Conservation (phyloP, 106 monocot species). For the Apostasia ramifera region DNA sequence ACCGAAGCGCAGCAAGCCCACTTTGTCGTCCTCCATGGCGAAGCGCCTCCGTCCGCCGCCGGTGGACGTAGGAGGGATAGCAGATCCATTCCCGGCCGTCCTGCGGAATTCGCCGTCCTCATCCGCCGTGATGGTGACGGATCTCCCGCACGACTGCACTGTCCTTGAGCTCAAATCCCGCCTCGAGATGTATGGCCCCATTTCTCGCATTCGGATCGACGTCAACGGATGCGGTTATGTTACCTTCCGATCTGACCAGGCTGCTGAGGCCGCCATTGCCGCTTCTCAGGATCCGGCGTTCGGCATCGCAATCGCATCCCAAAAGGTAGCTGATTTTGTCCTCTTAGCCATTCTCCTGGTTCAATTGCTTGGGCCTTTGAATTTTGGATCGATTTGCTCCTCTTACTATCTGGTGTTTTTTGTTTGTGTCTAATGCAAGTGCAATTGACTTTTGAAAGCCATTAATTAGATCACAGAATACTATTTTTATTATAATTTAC, state of each 20-base stretch:
- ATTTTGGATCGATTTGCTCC: no score
- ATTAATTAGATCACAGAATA: no score
- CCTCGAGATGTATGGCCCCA: constrained; percentile 67
- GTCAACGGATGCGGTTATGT: constrained; percentile 41
- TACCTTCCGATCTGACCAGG: constrained; percentile 48
- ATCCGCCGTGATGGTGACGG: constrained; percentile 50
- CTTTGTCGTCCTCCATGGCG: neutral
- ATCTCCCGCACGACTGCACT: constrained; percentile 55
- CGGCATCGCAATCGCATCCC: constrained; percentile 48
- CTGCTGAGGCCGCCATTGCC: constrained; percentile 52
- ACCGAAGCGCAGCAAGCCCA: neutral
- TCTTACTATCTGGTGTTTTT: no score
- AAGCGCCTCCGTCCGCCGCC: neutral
- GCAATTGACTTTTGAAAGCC: no score
- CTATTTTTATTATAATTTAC: no score
- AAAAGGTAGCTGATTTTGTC: constrained; percentile 24
- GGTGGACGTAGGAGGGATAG: neutral
- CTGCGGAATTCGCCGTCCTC: constrained; percentile 23
- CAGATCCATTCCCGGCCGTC: neutral
- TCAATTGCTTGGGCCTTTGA: neutral
- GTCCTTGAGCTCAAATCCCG: constrained; percentile 84
- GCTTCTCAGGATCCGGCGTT: constrained; percentile 43
- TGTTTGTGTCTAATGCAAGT: no score
- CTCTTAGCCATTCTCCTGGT: neutral
- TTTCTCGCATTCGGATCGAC: constrained; percentile 67